These are phyloP conservation scores for Paramecium caudatum DNA, from an alignment of 73 alveolate genomes.

Conservation along the genomic window DNA sequence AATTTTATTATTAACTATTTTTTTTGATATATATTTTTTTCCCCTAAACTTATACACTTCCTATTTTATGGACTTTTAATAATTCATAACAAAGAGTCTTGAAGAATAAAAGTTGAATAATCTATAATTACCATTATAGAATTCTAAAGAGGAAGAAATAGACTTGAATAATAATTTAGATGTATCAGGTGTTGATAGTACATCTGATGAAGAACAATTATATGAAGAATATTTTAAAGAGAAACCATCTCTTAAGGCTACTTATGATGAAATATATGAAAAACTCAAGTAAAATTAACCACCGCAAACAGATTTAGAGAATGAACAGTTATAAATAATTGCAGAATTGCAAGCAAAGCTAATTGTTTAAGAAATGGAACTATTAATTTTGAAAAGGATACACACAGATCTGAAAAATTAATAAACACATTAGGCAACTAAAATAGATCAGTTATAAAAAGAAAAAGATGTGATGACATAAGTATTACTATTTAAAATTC, in stretches of 20 bases:
- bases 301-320: slow-evolving; percentile 22
- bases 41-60: too few relatives aligned
- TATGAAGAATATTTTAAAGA: slow-evolving; percentile 42
- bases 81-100: too few relatives aligned
- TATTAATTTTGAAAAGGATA: not conserved
- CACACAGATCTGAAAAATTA: slow-evolving; percentile 9
- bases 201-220: slow-evolving; percentile 45
- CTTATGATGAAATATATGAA: slow-evolving; percentile 41
- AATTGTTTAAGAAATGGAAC: slow-evolving; percentile 1
- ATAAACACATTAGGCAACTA: not conserved
- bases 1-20: not conserved
- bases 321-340: slow-evolving; percentile 9
- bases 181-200: not conserved
- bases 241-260: slow-evolving; percentile 11
- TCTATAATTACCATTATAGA: not conserved
- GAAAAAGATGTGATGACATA: slow-evolving; percentile 46
- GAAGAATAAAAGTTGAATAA: too few relatives aligned
- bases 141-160: not conserved
- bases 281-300: slow-evolving; percentile 4
- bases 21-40: too few relatives aligned
- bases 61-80: too few relatives aligned
- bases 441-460: not conserved
- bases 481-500: not conserved
- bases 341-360: slow-evolving; percentile 60
- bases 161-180: not conserved